Conservation (phyloP, 352 stramenopile species). For the Phytophthora foliorum region DNA sequence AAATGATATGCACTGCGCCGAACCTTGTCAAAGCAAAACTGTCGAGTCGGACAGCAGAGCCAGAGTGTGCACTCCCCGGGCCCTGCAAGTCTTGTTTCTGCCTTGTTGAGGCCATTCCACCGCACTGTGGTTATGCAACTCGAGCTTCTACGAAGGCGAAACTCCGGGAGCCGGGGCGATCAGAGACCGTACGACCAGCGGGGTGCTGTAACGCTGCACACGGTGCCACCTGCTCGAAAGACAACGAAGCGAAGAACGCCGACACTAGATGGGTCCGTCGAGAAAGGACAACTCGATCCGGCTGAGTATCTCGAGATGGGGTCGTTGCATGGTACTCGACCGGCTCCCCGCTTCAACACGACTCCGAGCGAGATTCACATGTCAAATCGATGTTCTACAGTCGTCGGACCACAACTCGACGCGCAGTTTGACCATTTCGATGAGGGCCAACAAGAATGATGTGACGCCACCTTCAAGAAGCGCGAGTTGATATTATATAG, state of each 20-base stretch:
- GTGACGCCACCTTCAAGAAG: background rate
- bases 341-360: slow-evolving; percentile 30
- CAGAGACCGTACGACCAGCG: slow-evolving; percentile 26
- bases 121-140: slow-evolving; percentile 5
- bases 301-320: slow-evolving; percentile 37
- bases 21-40: slow-evolving; percentile 33
- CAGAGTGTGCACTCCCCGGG: slow-evolving; percentile 16
- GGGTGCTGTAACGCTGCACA: slow-evolving; percentile 27
- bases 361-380: background rate
- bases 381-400: slow-evolving; percentile 25
- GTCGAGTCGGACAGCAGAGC: slow-evolving; percentile 30
- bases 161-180: slow-evolving; percentile 19
- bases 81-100: slow-evolving; percentile 17
- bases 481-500: no score
- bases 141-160: slow-evolving; percentile 16
- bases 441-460: background rate
- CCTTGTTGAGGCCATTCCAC: slow-evolving; percentile 1
- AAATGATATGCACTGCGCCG: slow-evolving; percentile 14
- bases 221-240: slow-evolving; percentile 10
- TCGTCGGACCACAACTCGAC: slow-evolving; percentile 36
- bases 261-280: slow-evolving; percentile 11
- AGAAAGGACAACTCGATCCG: slow-evolving; percentile 27
- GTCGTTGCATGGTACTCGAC: slow-evolving; percentile 11
- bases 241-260: slow-evolving; percentile 16
- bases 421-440: slow-evolving; percentile 18